These are phyloP conservation scores for Hypoxylon rubiginosum DNA, from an alignment of 2,329 filamentous ascomycete species.

Conservation along the genomic window DNA sequence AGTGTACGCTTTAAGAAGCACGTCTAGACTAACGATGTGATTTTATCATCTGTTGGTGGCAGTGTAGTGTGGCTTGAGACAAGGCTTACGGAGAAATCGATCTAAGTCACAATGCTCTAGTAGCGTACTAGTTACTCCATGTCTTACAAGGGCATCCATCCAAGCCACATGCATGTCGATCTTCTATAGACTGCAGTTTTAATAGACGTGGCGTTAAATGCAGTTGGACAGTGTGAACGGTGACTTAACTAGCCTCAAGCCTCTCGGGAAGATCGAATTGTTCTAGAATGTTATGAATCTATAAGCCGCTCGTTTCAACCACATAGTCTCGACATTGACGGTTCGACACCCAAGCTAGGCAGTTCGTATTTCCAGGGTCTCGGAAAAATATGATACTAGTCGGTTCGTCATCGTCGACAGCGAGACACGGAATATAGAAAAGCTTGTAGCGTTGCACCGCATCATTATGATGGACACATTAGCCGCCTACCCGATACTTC, in stretches of 20 bases:
- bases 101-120: slow-evolving; percentile 23
- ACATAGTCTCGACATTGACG: background rate
- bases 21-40: background rate
- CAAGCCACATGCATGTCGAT: slow-evolving; percentile 24
- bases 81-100: slow-evolving; percentile 1
- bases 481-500: slow-evolving; percentile 25
- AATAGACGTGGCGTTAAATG: slow-evolving; percentile 10
- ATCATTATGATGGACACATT: slow-evolving; percentile 13
- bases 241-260: slow-evolving; percentile 17
- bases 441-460: slow-evolving; percentile 23
- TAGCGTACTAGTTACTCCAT: slow-evolving; percentile 4
- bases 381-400: background rate
- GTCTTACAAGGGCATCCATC: slow-evolving; percentile 12
- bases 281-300: slow-evolving; percentile 32
- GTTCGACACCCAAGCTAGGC: background rate
- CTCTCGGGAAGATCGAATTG: slow-evolving; percentile 19
- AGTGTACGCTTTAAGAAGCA: background rate
- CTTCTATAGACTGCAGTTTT: slow-evolving; percentile 7
- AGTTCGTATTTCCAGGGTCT: background rate
- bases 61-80: background rate
- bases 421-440: slow-evolving; percentile 4
- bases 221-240: slow-evolving; percentile 8
- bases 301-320: slow-evolving; percentile 16
- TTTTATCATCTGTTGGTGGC: background rate
- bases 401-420: background rate